phyloP scores from a whole-genome alignment of 2,329 filamentous ascomycete species.

The Penicillium brasilianum region DNA sequence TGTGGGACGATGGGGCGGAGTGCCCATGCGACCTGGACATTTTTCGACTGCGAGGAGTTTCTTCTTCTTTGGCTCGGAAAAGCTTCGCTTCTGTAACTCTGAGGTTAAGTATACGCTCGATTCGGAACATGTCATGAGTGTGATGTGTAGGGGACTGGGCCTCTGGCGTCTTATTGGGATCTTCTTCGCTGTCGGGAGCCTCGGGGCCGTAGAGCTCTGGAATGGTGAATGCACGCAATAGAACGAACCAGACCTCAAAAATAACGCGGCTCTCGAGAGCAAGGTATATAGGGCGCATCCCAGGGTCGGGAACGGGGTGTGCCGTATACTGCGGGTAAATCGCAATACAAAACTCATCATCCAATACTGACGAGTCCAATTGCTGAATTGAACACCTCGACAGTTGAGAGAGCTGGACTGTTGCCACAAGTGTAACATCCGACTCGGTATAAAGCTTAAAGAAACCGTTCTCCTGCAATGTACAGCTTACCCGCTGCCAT shows the following conservation, averaged over 20 bases:
- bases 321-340: constrained; percentile 93
- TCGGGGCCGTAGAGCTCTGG: constrained; percentile 85
- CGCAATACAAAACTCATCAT: constrained; percentile 91
- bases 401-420: constrained; percentile 85
- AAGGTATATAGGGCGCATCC: constrained; percentile 87
- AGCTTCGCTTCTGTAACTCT: constrained; percentile 68
- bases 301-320: constrained; percentile 71
- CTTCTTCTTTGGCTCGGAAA: constrained; percentile 41
- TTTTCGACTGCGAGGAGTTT: constrained; percentile 40
- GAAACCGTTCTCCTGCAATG: constrained; percentile 91
- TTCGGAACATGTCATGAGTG: constrained; percentile 67
- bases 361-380: constrained; percentile 85
- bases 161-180: constrained; percentile 46
- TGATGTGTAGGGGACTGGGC: constrained; percentile 37
- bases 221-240: constrained; percentile 87
- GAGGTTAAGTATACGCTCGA: constrained; percentile 65
- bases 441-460: constrained; percentile 89
- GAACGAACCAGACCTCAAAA: constrained; percentile 97
- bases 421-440: constrained; percentile 77
- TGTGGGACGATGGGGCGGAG: constrained; percentile 31
- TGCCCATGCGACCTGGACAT: constrained; percentile 38
- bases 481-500: constrained; percentile 90
- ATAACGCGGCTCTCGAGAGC: constrained; percentile 83
- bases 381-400: constrained; percentile 90
- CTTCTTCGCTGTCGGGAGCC: constrained; percentile 49